phyloP scores from a whole-genome alignment of 768 basidiomycete species.

The Russula earlei region DNA sequence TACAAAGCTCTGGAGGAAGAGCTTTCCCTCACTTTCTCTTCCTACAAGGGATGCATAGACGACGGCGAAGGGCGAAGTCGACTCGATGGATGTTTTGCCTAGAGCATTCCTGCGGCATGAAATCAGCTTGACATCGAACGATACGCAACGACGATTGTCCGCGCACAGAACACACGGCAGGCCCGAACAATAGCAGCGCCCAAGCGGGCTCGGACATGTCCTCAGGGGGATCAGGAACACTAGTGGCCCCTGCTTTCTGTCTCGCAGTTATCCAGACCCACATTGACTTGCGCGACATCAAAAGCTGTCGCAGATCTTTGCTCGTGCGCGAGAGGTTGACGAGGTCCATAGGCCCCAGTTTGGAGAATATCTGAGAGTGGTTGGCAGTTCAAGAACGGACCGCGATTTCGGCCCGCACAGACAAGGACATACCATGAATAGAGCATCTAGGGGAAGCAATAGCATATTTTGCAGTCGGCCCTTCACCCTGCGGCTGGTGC shows the following conservation, averaged over 20 bases:
- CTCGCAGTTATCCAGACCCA: slow-evolving; percentile 13
- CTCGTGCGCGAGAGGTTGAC: slow-evolving; percentile 16
- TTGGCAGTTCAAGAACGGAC: not conserved
- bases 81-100: slow-evolving; percentile 11
- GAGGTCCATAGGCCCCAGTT: slow-evolving; percentile 14
- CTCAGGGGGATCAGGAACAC: slow-evolving; percentile 14
- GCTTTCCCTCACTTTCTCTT: slow-evolving; percentile 4
- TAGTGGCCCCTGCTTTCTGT: not conserved
- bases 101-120: slow-evolving; percentile 1
- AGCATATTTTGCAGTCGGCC: slow-evolving; percentile 18
- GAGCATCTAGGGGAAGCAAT: slow-evolving; percentile 11
- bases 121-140: not conserved
- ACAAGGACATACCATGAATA: slow-evolving; percentile 8
- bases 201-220: slow-evolving; percentile 19
- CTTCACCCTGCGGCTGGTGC: not conserved
- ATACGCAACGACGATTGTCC: not conserved
- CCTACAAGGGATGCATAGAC: slow-evolving; percentile 13
- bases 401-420: not conserved
- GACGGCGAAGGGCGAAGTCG: slow-evolving; percentile 18
- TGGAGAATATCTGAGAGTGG: slow-evolving; percentile 3
- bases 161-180: slow-evolving; percentile 14
- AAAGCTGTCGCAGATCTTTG: slow-evolving; percentile 11
- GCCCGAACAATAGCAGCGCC: slow-evolving; percentile 16
- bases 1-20: not conserved
- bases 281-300: slow-evolving; percentile 18